Base-by-base conservation (phyloP, 192 early-diverging fungal species). In the Linnemannia zychae region DNA sequence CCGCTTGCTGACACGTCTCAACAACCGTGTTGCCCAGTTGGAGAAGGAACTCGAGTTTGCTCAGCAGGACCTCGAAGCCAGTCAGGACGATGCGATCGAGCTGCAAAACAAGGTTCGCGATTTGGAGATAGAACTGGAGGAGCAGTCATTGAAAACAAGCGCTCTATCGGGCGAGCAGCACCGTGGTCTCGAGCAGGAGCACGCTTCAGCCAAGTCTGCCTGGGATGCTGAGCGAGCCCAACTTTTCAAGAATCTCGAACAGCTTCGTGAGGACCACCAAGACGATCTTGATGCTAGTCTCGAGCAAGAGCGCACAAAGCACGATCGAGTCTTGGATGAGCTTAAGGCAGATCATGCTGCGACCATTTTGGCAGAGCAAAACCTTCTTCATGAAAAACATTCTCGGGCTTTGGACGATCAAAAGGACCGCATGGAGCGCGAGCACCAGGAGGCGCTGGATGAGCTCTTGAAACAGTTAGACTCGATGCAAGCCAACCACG, bases 41-140 rank as follows among this genome's bases (percentile, higher is more conserved):
- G 83, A 85, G 70, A 79, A 68, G 48, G 83, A 85, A 18, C 83
- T 85, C 28, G 83, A 85, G 17, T 85, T 79, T 76, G 83, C 83
- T 11, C 83, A 79, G 13, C 83, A 79, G 20, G 83, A 85, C 63
- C 36, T 85, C 0, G 83, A 85, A 9, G 50, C 70, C 15, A 79
- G 78, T 28, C 67, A 76, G 48, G 83, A 85, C 34, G 83, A 85
- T 22, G 57, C 74, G 0, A 7, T 65, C 9, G 70, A 76, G 17
- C 71, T 79, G 22, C 77, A 79, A 33, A 79, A 71, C 70, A 79
- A 79, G 78, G 69, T 85, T 22, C 77, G 71, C 15, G 83, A 79
- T 28, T 36, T 85, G 60, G 83, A 85, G 67, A 66, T 63, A 4
- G 83, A 79, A 37, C 7, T 84, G 33, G 67, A 79, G 3, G 82